phyloP scores from a whole-genome alignment of 2,329 filamentous ascomycete species.

The Acrocalymma vagum region DNA sequence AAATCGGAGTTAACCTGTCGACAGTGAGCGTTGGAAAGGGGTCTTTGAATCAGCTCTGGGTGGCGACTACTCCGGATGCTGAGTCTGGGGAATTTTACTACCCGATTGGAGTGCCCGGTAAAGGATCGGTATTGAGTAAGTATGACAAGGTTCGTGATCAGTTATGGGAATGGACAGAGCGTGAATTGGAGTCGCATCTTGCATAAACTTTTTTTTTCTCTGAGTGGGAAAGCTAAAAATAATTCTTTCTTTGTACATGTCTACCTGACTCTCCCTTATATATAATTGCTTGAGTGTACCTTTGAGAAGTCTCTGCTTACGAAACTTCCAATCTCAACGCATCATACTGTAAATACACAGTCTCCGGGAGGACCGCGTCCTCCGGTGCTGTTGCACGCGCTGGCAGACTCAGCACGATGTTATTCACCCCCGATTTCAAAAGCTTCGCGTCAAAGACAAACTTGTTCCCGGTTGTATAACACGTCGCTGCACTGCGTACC shows the following conservation, averaged over 20 bases:
- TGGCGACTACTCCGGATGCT: slow-evolving; percentile 3
- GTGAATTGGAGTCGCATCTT: slow-evolving; percentile 21
- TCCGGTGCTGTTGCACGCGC: slow-evolving; percentile 67
- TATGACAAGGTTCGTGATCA: slow-evolving; percentile 13
- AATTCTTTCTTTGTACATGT: no score
- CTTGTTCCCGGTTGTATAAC: slow-evolving; percentile 24
- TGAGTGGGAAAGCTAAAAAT: no score
- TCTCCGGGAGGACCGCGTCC: slow-evolving; percentile 62
- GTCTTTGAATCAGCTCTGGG: slow-evolving; percentile 13
- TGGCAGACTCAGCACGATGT: slow-evolving; percentile 65
- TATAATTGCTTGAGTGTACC: no score
- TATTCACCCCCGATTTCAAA: slow-evolving; percentile 60
- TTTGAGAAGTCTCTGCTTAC: no score
- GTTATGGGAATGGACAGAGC: slow-evolving; percentile 31
- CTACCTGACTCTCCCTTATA: no score
- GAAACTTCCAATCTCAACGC: slow-evolving; percentile 65
- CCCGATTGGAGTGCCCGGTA: slow-evolving; percentile 20
- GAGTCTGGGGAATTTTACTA: slow-evolving; percentile 19
- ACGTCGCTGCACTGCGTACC: slow-evolving; percentile 23
- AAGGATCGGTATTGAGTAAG: slow-evolving; percentile 8
- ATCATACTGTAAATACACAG: slow-evolving; percentile 71
- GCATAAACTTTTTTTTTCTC: no score
- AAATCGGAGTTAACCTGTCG: no score
- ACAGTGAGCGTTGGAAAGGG: no score
- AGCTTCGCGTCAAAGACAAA: slow-evolving; percentile 19